Percentiles rank a stretch among this genome's conserved stretches.
These are phyloP conservation scores for Truncatella angustata DNA, from an alignment of 2,329 filamentous ascomycete genomes.

Conservation along the genomic window DNA sequence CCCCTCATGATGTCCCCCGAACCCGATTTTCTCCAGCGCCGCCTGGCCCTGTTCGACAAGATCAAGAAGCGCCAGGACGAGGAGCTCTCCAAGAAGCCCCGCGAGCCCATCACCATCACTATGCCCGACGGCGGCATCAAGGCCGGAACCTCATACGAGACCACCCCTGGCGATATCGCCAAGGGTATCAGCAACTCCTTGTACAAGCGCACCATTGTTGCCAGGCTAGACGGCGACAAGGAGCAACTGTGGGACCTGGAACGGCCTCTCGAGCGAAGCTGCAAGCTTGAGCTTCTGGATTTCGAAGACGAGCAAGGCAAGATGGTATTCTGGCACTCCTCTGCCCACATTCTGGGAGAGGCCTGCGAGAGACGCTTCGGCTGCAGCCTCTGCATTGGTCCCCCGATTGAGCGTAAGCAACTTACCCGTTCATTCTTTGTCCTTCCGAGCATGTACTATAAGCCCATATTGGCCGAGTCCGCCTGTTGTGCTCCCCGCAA, in stretches of 20 bases:
- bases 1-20: constrained; percentile 51
- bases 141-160: constrained; percentile 84
- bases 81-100: constrained; percentile 68
- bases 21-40: constrained; percentile 77
- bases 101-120: constrained; percentile 71
- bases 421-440: too few relatives aligned
- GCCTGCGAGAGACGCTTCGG: constrained; percentile 83
- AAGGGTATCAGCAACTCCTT: constrained; percentile 81
- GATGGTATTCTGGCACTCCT: constrained; percentile 97
- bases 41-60: constrained; percentile 84
- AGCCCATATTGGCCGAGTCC: too few relatives aligned
- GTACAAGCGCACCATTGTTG: constrained; percentile 83
- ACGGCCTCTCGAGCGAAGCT: constrained; percentile 83
- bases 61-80: constrained; percentile 82
- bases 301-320: constrained; percentile 76
- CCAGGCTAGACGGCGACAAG: constrained; percentile 71
- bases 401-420: too few relatives aligned
- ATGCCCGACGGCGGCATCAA: constrained; percentile 70
- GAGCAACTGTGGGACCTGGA: constrained; percentile 87
- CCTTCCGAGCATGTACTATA: too few relatives aligned
- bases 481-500: too few relatives aligned
- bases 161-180: constrained; percentile 76
- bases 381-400: constrained; percentile 90
- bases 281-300: constrained; percentile 78
- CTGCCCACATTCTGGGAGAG: constrained; percentile 93